Percentiles rank a stretch among this genome's conserved stretches.
Evolutionary conservation across 2,329 filamentous ascomycete genomes (phyloP).

Genomic region (Cercospora canescens): DNA sequence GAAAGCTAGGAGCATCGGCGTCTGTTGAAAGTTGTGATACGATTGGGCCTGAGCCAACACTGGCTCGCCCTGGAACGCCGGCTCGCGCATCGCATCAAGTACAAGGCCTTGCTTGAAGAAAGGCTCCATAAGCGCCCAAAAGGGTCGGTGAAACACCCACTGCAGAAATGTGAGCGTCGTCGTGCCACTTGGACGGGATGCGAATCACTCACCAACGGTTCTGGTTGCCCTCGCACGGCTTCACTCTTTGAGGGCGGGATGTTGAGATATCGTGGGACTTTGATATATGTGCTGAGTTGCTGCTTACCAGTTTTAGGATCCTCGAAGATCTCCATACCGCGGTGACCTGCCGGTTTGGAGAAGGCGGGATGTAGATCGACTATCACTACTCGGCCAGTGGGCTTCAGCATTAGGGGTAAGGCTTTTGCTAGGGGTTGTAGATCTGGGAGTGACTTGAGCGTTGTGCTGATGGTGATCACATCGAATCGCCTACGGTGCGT

Average conservation of each 20-base stretch:
- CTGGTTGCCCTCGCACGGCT: slow-evolving; percentile 33
- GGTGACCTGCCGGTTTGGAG: slow-evolving; percentile 47
- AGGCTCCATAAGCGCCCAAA: slow-evolving; percentile 46
- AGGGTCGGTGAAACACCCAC: slow-evolving; percentile 47
- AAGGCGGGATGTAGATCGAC: slow-evolving; percentile 51
- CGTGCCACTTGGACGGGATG: slow-evolving; percentile 24
- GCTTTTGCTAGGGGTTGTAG: slow-evolving; percentile 46
- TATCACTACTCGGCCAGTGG: slow-evolving; percentile 42
- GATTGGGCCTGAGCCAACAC: slow-evolving; percentile 35
- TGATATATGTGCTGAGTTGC: slow-evolving; percentile 39
- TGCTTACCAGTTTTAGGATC: slow-evolving; percentile 40
- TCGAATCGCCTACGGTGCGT: slow-evolving; percentile 37
- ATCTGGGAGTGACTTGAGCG: slow-evolving; percentile 50
- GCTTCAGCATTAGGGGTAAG: slow-evolving; percentile 44
- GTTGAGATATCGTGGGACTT: slow-evolving; percentile 46
- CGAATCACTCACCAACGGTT: slow-evolving; percentile 24
- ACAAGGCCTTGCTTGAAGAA: slow-evolving; percentile 48
- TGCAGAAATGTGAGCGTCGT: slow-evolving; percentile 33
- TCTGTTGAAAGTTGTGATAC: slow-evolving; percentile 41
- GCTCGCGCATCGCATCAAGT: slow-evolving; percentile 51
- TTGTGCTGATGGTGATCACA: slow-evolving; percentile 49
- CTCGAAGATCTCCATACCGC: slow-evolving; percentile 42
- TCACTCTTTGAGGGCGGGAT: slow-evolving; percentile 43
- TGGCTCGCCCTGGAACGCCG: slow-evolving; percentile 44
- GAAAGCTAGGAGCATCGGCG: slow-evolving; percentile 38